A percentile compares a stretch with the other conserved stretches of the same genome.
Conservation (phyloP, 2,329 filamentous ascomycete genomes). For the Botrytis elliptica region DNA sequence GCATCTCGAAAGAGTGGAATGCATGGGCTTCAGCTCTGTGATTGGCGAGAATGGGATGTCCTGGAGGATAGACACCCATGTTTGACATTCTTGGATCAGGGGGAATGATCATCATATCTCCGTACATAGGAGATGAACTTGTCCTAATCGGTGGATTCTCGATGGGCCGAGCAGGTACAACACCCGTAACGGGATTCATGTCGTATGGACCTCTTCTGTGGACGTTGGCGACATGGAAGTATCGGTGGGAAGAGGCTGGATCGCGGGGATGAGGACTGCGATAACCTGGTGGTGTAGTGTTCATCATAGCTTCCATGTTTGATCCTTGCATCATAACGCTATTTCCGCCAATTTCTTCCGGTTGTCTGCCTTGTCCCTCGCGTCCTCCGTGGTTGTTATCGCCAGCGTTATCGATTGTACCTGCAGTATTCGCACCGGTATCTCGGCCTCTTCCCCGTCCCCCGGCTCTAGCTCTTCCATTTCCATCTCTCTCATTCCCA, state of each 20-base stretch:
- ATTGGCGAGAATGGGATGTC: neutral
- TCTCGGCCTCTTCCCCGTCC: neutral
- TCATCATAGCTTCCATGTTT: neutral
- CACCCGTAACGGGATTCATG: constrained; percentile 12
- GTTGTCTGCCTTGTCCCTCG: neutral
- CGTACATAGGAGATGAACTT: neutral
- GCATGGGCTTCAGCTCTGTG: neutral
- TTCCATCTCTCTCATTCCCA: neutral
- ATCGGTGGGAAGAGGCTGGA: neutral
- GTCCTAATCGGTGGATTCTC: neutral
- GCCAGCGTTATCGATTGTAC: neutral
- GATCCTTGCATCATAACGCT: neutral
- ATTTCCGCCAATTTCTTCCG: neutral
- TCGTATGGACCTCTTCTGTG: neutral
- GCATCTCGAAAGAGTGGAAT: neutral
- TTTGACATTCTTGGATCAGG: neutral
- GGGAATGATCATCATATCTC: constrained; percentile 5
- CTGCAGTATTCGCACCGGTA: neutral
- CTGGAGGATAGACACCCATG: neutral
- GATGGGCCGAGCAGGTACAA: neutral
- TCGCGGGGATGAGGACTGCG: neutral
- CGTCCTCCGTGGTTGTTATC: neutral
- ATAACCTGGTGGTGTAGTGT: neutral
- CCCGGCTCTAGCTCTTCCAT: neutral
- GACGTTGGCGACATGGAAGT: neutral